phyloP scores from a whole-genome alignment of 805 yeast species.

The Dipodascus geniculatus region DNA sequence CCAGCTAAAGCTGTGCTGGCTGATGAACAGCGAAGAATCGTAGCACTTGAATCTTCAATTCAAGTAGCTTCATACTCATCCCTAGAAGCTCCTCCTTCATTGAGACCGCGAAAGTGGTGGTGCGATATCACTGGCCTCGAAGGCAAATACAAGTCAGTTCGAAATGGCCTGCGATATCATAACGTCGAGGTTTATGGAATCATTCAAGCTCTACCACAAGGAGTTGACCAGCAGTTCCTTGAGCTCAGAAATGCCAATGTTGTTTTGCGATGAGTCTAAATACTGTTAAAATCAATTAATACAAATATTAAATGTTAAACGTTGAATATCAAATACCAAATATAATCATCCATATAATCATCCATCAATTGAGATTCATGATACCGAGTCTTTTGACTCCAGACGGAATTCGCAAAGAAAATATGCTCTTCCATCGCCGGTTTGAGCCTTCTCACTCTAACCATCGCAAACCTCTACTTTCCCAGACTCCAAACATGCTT shows the following conservation, averaged over 20 bases:
- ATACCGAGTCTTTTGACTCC: too few relatives aligned
- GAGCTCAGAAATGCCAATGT: slow-evolving; percentile 83
- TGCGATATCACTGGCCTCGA: slow-evolving; percentile 90
- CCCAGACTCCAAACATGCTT: too few relatives aligned
- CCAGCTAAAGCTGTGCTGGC: slow-evolving; percentile 58
- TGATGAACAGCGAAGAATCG: slow-evolving; percentile 67
- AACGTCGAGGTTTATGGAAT: slow-evolving; percentile 77
- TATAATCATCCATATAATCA: too few relatives aligned
- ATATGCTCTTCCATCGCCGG: too few relatives aligned
- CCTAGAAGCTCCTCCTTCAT: slow-evolving; percentile 77
- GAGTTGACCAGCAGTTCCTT: slow-evolving; percentile 86
- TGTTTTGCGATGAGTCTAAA: slow-evolving; percentile 47
- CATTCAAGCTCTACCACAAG: slow-evolving; percentile 66
- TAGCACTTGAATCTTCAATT: slow-evolving; percentile 24
- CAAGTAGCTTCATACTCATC: slow-evolving; percentile 51
- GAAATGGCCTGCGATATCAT: slow-evolving; percentile 59
- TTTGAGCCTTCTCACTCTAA: too few relatives aligned
- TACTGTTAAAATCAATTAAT: too few relatives aligned
- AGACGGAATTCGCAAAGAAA: too few relatives aligned
- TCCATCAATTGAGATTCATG: too few relatives aligned
- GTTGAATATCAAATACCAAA: too few relatives aligned
- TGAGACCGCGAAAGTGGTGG: slow-evolving; percentile 68
- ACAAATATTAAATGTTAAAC: too few relatives aligned
- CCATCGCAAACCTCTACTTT: too few relatives aligned
- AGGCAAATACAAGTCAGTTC: slow-evolving; percentile 62